phyloP scores from a whole-genome alignment of 1,139 yeast genomes.

The Pichia sp. region DNA sequence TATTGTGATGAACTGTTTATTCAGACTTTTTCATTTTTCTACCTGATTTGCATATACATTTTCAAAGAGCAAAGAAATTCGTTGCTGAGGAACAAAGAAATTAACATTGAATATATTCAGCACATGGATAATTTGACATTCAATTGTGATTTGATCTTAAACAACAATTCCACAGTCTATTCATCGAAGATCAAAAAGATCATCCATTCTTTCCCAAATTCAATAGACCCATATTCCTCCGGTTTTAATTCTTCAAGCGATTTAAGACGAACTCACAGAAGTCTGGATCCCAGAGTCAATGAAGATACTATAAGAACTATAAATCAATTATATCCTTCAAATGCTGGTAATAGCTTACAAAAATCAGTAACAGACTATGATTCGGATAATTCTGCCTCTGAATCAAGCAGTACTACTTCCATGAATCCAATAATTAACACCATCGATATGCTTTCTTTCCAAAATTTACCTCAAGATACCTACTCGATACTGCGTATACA shows the following conservation, averaged over 20 bases:
- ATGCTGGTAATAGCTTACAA: background rate
- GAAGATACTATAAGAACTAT: constrained; percentile 3
- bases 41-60: constrained; percentile 5
- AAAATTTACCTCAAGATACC: background rate
- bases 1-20: constrained; percentile 8
- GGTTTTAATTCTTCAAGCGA: background rate
- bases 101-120: background rate
- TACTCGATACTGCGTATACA: background rate
- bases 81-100: too few relatives aligned
- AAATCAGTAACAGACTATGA: background rate
- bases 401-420: background rate
- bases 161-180: background rate
- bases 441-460: constrained; percentile 1
- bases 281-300: constrained; percentile 4
- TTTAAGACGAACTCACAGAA: background rate
- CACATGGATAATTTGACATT: background rate
- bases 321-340: constrained; percentile 6
- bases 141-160: too few relatives aligned
- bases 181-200: background rate
- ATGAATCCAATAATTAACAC: background rate
- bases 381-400: background rate
- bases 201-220: background rate
- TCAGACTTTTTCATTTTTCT: constrained; percentile 8
- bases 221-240: background rate
- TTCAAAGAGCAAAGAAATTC: constrained; percentile 1